Conservation (phyloP, 2,329 filamentous ascomycete genomes). For the Rhynchosporium graminicola region DNA sequence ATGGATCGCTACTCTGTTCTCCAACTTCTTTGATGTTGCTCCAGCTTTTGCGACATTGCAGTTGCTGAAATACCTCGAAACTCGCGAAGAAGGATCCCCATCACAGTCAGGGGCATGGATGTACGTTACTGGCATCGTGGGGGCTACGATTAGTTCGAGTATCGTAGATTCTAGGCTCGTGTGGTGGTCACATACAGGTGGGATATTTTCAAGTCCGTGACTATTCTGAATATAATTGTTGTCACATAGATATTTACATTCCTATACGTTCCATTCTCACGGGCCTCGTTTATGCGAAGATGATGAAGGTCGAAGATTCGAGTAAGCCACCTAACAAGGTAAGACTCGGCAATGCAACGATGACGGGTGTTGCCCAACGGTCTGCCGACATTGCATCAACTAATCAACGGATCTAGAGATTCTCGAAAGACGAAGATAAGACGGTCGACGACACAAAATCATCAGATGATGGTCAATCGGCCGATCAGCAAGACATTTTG, state of each 20-base stretch:
- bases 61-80: slow-evolving; percentile 31
- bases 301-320: slow-evolving; percentile 71
- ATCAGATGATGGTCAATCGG: slow-evolving; percentile 49
- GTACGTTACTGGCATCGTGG: slow-evolving; percentile 21
- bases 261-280: slow-evolving; percentile 69
- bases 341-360: neutral
- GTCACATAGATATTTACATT: slow-evolving; percentile 10
- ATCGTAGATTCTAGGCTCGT: slow-evolving; percentile 26
- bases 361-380: neutral
- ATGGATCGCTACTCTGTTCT: slow-evolving; percentile 23
- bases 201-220: too few relatives aligned
- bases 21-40: slow-evolving; percentile 32
- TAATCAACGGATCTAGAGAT: neutral
- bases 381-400: neutral
- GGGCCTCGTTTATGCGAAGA: slow-evolving; percentile 72
- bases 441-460: slow-evolving; percentile 48
- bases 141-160: slow-evolving; percentile 17
- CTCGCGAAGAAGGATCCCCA: slow-evolving; percentile 16
- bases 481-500: slow-evolving; percentile 69
- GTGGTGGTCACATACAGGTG: slow-evolving; percentile 31
- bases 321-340: slow-evolving; percentile 44
- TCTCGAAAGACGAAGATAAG: slow-evolving; percentile 16
- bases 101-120: slow-evolving; percentile 26
- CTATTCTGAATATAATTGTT: too few relatives aligned
- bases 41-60: slow-evolving; percentile 30